Base-by-base conservation (phyloP, 164 flowering plant genomes). In the Buxus sempervirens region DNA sequence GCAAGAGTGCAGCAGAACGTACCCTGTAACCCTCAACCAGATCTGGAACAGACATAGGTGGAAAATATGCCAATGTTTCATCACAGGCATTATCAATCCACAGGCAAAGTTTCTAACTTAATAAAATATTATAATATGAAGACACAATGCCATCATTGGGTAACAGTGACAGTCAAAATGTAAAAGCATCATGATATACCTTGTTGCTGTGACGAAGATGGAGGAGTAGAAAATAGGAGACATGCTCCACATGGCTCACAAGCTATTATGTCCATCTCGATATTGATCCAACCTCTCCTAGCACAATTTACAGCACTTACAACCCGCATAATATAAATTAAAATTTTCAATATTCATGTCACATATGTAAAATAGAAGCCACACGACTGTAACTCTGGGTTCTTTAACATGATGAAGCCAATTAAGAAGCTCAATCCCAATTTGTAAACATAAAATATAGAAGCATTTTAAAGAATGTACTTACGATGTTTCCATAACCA, bases 211-310 rank as follows among this genome's bases (percentile, higher is more conserved):
- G 79, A 58, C 98, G 97, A 93, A 60, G 93, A 82, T 65, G 90
- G 79, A 36, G 97, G 96, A 67, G 90, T 86, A 62, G 96, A 85
- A 79, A 96, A 91, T 48, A 91, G 88, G 62, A 96, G 84, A 56
- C 97, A 95, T 45, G 95, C 84, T 67, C 88, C 91, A 83, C 98
- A 96, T 27, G 90, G 74, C 82, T 90, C 93, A 83, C 98, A 96
- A 19, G 89, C 86, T 73, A 96, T 87, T 54, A 73, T 86, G 73
- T 96, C 99, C 75, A 78, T 73, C 63, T 91, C 99, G 16, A 91
- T 87, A 80, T 87, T 93, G 78, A 93, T 67, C 99, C 99, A 96
- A 41, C 99, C 99, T 76, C 95, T 90, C 66, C 90, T 79, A 23
- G 98, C 98, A 87, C 98, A 96, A 75, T 88, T 93, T 60, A 93